Evolutionary conservation across 2,329 filamentous ascomycete species (phyloP), one percentile per base, ranked within the genome.

Genomic region (Coniosporium tulheliwenetii): DNA sequence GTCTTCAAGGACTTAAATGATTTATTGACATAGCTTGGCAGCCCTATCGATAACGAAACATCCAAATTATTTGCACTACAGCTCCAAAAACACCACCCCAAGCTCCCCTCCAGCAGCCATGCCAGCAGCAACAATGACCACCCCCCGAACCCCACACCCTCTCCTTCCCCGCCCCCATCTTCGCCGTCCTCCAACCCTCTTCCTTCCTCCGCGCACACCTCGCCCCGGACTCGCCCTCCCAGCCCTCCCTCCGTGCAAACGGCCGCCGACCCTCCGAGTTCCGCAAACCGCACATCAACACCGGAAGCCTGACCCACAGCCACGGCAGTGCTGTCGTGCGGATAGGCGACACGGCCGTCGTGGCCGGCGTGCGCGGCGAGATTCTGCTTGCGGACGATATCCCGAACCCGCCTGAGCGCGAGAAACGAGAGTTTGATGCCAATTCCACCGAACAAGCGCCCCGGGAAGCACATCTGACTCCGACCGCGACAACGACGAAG

Each of bases 121-220:
- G 19, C 19, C 19, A 26, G 19, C 19, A 26, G 19, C 19, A 26
- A 26, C 32, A 33, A 8, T 33, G 32, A 15, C 30, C 32, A 40
- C 34, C 39, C 34, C 33, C 29, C 12, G 9, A 38, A 39, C 15
- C 12, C 41, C 40, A n/a, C 10, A 39, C 45, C 7, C 52, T 75
- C 55, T 54, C 70, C 48, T 62, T 78, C 57, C 60, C 78, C 46
- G 60, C 81, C 53, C 66, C 81, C 50, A 79, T 85, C 52, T 94
- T 94, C 61, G 85, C 86, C 43, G 87, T 87, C 54, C 79, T 95
- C 55, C 85, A 85, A 31, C 87, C 91, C 5, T 80, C 85, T 50
- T 81, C 85, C 8, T 95, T 85, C 64, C 79, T 96, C 45, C 81
- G 93, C 56, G 84, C 86, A 40, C 91, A 93, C 61, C 81, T 96